Conservation (phyloP, 1,284 basidiomycete species). For the Puccinia hordei region DNA sequence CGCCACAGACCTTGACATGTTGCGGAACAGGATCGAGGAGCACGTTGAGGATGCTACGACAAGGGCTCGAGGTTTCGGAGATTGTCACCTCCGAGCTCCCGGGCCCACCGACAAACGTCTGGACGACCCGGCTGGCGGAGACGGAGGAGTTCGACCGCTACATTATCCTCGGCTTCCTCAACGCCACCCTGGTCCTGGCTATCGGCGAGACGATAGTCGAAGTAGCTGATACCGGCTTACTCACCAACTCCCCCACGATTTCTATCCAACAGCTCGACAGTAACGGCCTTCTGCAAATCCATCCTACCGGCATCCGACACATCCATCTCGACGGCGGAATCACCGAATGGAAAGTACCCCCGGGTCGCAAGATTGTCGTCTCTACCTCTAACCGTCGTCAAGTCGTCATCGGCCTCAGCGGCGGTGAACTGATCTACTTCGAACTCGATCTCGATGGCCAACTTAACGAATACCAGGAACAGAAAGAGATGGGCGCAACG, state of each 20-base stretch:
- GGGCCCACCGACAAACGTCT: constrained; percentile 92
- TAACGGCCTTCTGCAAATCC: constrained; percentile 87
- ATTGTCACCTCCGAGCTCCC: constrained; percentile 89
- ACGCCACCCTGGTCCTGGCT: constrained; percentile 88
- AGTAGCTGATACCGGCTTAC: constrained; percentile 93
- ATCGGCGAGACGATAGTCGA: constrained; percentile 97
- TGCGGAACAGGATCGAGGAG: constrained; percentile 84
- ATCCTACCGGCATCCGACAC: constrained; percentile 89
- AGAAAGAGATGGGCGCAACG: constrained; percentile 94
- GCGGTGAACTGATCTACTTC: constrained; percentile 92
- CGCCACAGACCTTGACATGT: constrained; percentile 82
- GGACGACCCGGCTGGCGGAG: constrained; percentile 85
- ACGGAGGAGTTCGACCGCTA: constrained; percentile 87
- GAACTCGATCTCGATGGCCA: constrained; percentile 93
- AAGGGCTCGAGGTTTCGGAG: constrained; percentile 89
- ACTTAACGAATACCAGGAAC: constrained; percentile 95
- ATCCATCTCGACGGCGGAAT: constrained; percentile 82
- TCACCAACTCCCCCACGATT: constrained; percentile 89
- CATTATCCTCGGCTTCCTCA: constrained; percentile 93
- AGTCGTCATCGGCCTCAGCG: constrained; percentile 87
- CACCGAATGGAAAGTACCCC: constrained; percentile 87
- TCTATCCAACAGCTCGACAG: constrained; percentile 93
- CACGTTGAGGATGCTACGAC: constrained; percentile 79
- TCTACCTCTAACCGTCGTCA: constrained; percentile 93
- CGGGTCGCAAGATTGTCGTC: constrained; percentile 79